Evolutionary conservation across 2,329 filamentous ascomycete species (phyloP).

Genomic region (Tolypocladium album): DNA sequence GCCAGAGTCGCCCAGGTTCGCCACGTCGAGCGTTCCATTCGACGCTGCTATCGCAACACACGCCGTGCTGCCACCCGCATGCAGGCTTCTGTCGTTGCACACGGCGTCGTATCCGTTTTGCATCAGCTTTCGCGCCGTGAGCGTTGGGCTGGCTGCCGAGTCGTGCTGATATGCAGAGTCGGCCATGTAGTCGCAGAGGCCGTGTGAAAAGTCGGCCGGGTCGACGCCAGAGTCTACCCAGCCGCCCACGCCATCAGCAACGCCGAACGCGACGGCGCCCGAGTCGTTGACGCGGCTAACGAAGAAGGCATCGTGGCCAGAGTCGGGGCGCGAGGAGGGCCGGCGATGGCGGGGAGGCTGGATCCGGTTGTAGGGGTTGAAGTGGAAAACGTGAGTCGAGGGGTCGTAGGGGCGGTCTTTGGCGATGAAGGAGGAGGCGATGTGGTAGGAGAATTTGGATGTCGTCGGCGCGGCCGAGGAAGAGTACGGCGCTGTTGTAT

Average conservation of each 20-base stretch:
- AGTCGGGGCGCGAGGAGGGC: slow-evolving; percentile 49
- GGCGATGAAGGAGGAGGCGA: slow-evolving; percentile 65
- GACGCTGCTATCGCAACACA: slow-evolving; percentile 70
- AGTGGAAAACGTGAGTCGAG: slow-evolving; percentile 59
- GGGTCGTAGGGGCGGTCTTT: slow-evolving; percentile 62
- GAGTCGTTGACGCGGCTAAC: slow-evolving; percentile 67
- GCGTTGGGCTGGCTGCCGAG: slow-evolving; percentile 20
- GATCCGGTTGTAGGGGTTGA: slow-evolving; percentile 53
- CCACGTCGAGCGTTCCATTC: slow-evolving; percentile 70
- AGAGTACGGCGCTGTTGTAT: not conserved
- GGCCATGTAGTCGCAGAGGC: slow-evolving; percentile 89
- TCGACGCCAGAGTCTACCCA: slow-evolving; percentile 92
- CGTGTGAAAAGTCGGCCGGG: slow-evolving; percentile 90
- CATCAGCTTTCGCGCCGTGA: slow-evolving; percentile 61
- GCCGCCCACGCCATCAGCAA: slow-evolving; percentile 91
- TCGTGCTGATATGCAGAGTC: slow-evolving; percentile 53
- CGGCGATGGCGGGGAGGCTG: slow-evolving; percentile 31
- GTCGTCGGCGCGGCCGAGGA: slow-evolving; percentile 10
- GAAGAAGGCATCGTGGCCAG: slow-evolving; percentile 95
- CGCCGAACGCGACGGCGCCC: slow-evolving; percentile 67
- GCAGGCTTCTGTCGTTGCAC: slow-evolving; percentile 59
- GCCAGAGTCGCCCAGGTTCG: slow-evolving; percentile 92
- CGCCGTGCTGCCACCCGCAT: slow-evolving; percentile 83
- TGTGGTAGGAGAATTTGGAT: slow-evolving; percentile 50
- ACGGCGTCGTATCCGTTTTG: slow-evolving; percentile 77